phyloP scores from a whole-genome alignment of 1,139 yeast species.

The Taiozyma sp. region DNA sequence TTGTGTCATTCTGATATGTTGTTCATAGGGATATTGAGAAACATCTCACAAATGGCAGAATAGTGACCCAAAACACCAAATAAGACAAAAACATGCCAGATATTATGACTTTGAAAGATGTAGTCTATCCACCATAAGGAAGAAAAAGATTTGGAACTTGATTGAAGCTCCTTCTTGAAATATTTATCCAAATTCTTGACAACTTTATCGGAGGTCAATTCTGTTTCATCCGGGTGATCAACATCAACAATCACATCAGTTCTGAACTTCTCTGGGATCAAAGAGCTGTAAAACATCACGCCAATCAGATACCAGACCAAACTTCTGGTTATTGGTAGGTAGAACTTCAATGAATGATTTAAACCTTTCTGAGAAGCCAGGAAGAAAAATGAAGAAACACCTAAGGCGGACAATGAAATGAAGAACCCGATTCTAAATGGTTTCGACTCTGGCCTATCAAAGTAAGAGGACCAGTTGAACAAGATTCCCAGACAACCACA shows the following conservation, averaged over 20 bases:
- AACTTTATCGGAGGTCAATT: constrained; percentile 26
- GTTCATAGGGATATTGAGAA: constrained; percentile 26
- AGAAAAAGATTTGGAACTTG: constrained; percentile 44
- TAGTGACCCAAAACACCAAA: constrained; percentile 88
- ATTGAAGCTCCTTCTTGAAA: constrained; percentile 47
- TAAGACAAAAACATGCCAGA: constrained; percentile 92
- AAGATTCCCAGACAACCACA: constrained; percentile 72
- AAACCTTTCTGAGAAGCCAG: constrained; percentile 56
- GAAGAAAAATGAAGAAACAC: constrained; percentile 60
- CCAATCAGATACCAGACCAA: constrained; percentile 76
- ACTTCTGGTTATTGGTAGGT: constrained; percentile 60
- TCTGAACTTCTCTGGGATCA: constrained; percentile 89
- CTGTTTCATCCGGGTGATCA: constrained; percentile 29
- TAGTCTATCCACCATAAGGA: constrained; percentile 88
- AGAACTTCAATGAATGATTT: constrained; percentile 44
- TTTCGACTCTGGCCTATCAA: constrained; percentile 84
- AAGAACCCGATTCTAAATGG: constrained; percentile 80
- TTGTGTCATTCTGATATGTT: neutral
- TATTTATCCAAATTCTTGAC: constrained; percentile 36
- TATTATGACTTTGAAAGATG: constrained; percentile 71
- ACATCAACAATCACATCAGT: constrained; percentile 42
- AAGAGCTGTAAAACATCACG: constrained; percentile 81
- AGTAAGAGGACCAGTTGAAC: constrained; percentile 87
- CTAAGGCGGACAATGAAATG: constrained; percentile 73
- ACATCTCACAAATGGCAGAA: constrained; percentile 68